Percentiles rank a stretch among this genome's conserved stretches.
These are phyloP conservation scores for Penicillium cataractarum DNA, from an alignment of 495 filamentous ascomycete genomes.

Conservation along the genomic window DNA sequence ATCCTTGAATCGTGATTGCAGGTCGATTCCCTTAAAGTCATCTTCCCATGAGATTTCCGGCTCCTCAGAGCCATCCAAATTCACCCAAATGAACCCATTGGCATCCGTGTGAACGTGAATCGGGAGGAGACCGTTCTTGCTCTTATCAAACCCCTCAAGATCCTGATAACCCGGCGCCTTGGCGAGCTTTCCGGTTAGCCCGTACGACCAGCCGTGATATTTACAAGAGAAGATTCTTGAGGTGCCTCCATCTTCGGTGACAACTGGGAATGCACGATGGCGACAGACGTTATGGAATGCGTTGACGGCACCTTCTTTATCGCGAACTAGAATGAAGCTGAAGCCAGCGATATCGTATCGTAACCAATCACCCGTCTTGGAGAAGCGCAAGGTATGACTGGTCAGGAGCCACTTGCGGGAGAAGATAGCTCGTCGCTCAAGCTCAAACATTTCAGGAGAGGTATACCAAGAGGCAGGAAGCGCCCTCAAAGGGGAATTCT, in stretches of 20 bases:
- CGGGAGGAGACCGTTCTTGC: constrained; percentile 49
- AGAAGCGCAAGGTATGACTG: constrained; percentile 50
- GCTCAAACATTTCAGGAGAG: constrained; percentile 52
- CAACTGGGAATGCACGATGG: constrained; percentile 60
- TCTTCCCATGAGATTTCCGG: constrained; percentile 49
- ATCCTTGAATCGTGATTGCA: constrained; percentile 36
- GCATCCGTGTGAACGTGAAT: constrained; percentile 52
- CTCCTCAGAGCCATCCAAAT: constrained; percentile 46
- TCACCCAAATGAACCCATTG: constrained; percentile 56
- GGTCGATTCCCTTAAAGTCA: constrained; percentile 43
- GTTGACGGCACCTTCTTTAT: constrained; percentile 53
- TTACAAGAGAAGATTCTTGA: constrained; percentile 57
- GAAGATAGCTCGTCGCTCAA: constrained; percentile 59
- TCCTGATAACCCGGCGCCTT: constrained; percentile 61
- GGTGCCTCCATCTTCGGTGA: constrained; percentile 51
- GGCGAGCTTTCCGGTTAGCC: constrained; percentile 58
- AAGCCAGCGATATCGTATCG: constrained; percentile 52
- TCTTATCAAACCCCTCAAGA: constrained; percentile 58
- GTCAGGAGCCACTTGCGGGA: constrained; percentile 57
- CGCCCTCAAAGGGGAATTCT: constrained; percentile 30
- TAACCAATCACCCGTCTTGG: constrained; percentile 54
- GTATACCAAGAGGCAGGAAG: constrained; percentile 56
- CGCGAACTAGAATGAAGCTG: constrained; percentile 52
- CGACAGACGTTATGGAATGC: constrained; percentile 64
- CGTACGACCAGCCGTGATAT: constrained; percentile 66